Base-by-base conservation (phyloP, 2,329 filamentous ascomycete genomes). In the Colletotrichum orbiculare region DNA sequence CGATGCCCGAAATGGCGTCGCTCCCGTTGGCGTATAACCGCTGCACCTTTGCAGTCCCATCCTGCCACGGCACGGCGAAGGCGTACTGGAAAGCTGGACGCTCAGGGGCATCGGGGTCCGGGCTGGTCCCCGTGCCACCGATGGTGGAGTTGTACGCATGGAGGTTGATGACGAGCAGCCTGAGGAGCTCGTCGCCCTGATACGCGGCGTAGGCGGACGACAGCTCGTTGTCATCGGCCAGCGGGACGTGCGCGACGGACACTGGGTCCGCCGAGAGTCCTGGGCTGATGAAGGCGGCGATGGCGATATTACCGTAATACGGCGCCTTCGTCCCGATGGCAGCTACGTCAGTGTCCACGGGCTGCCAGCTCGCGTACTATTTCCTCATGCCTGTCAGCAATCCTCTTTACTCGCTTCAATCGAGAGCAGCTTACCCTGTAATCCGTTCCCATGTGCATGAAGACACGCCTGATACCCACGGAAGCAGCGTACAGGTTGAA, bases 361-460 rank as follows among this genome's bases (percentile, higher is more conserved):
- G 87, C 70, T 90, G 87, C 87, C 87, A 90, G 50, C 81, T 77
- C 64, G 80, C 80, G 71, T 90, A 90, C 69, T 77, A 41, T 13
- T 25, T 5, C 25, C 25, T 4, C 25, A 17, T 17, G 15, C 15
- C 12, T n/a, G 62, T 66, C 54, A 68, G 62, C 6, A 37, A 38
- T 33, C 6, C 12, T 38, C 4, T 6, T 2, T 25, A 25, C 25
- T 25, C n/a, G 17, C 45, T 34, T 9, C 8, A 12, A 2, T 17
- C 15, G 2, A 17, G 15, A 2, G 15, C 15, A n/a, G 70, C 45
- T 39, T 71, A 78, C 75, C 8, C 87, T 81, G 71, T 87, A 90
- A 72, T 89, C 82, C 12, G 85, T 88, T 10, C 87, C 88, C 77
- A 85, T 83, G 74, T 91, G 88, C 85, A 90, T 87, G 71, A 89